Conservation (phyloP, 2,329 filamentous ascomycete species). For the Colletotrichum incanum region DNA sequence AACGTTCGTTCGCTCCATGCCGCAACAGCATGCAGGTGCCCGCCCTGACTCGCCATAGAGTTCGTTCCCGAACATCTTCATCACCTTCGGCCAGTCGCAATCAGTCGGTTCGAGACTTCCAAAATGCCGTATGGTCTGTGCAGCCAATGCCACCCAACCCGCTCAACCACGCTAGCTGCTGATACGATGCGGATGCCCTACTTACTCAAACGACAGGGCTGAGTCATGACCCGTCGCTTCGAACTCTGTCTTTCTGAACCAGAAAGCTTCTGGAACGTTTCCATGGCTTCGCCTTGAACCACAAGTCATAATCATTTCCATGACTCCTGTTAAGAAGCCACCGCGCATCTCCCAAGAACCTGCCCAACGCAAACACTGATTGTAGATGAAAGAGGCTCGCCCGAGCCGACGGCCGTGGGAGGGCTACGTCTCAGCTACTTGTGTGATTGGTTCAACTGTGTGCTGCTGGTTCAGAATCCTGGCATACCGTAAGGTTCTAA, state of each 20-base stretch:
- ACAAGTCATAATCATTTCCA: not conserved
- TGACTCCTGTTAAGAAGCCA: slow-evolving; percentile 23
- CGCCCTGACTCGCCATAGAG: slow-evolving; percentile 37
- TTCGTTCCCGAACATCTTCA: slow-evolving; percentile 38
- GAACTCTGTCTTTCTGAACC: slow-evolving; percentile 3
- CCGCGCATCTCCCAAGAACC: not conserved
- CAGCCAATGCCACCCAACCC: slow-evolving; percentile 17
- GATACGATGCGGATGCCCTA: slow-evolving; percentile 5
- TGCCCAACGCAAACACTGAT: not conserved
- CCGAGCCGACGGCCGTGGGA: not conserved
- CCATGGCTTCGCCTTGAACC: slow-evolving; percentile 2
- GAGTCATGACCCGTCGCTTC: slow-evolving; percentile 40
- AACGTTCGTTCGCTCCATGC: slow-evolving; percentile 29
- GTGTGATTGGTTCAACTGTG: not conserved
- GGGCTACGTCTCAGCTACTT: not conserved
- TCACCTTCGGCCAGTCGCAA: slow-evolving; percentile 40
- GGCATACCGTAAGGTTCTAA: not conserved
- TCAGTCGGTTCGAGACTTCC: slow-evolving; percentile 37
- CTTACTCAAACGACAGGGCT: slow-evolving; percentile 36
- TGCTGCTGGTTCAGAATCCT: not conserved
- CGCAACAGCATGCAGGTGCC: slow-evolving; percentile 14
- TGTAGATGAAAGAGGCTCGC: not conserved
- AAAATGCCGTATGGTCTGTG: slow-evolving; percentile 37
- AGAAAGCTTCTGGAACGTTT: slow-evolving; percentile 40
- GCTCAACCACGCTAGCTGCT: not conserved